phyloP scores from a whole-genome alignment of 1,139 yeast genomes.

The Kurtzmaniella quercitrusa region DNA sequence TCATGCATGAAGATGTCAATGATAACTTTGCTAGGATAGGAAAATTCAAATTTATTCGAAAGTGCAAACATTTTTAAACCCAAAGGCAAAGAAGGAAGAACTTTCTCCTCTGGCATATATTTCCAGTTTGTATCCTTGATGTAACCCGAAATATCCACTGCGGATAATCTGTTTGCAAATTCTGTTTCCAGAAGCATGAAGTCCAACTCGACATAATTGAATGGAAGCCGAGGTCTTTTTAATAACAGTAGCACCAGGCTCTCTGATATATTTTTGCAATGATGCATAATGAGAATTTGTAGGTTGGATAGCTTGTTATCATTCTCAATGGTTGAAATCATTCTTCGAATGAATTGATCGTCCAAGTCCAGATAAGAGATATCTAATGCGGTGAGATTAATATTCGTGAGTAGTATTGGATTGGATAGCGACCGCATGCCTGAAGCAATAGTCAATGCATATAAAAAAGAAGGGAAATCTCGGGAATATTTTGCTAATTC shows the following conservation, averaged over 20 bases:
- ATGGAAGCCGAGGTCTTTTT: conserved; percentile 6
- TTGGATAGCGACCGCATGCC: neutral
- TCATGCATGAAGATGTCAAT: conserved; percentile 22
- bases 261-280: conserved; percentile 23
- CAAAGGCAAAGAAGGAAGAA: conserved; percentile 21
- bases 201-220: conserved; percentile 27
- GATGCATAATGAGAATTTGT: conserved; percentile 20
- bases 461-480: neutral
- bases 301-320: conserved; percentile 18
- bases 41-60: conserved; percentile 6
- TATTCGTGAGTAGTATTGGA: conserved; percentile 3
- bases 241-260: conserved; percentile 16
- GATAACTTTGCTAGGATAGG: conserved; percentile 10
- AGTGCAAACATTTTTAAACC: conserved; percentile 23
- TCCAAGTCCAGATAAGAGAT: conserved; percentile 26
- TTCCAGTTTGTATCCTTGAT: conserved; percentile 24
- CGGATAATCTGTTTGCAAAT: conserved; percentile 6
- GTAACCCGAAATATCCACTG: conserved; percentile 8
- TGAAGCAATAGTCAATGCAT: conserved; percentile 3
- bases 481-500: conserved; percentile 1
- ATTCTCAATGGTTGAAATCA: conserved; percentile 20
- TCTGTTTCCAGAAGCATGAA: conserved; percentile 9
- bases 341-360: conserved; percentile 27
- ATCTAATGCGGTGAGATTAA: conserved; percentile 29
- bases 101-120: conserved; percentile 10